Evolutionary conservation across 371 early-diverging fungal genomes (phyloP), one percentile per base, ranked within the genome.

Genomic region (Mortierella sp.): DNA sequence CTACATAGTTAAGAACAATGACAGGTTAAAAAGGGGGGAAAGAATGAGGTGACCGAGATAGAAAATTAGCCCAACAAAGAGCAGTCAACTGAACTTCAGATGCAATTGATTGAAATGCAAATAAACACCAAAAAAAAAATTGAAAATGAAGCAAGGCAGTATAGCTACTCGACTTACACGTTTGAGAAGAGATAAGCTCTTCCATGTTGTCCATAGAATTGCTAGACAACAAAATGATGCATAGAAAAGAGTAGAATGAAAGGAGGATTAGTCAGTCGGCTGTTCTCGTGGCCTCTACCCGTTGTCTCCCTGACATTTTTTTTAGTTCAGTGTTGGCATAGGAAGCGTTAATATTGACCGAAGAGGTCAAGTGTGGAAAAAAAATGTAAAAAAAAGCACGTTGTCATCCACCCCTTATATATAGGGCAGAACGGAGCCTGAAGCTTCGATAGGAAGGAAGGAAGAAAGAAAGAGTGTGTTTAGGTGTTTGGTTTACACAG

Each of bases 181-280:
- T 76, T 65, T 1, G 87, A 75, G 75, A 90, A 91, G 28, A 93
- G 83, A 76, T 86, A 91, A 0, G 93, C 93, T 61, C 82, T 84
- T 31, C 92, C 92, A 64, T 85, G 85, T 45, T 86, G 76, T 0
- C 92, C 93, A 67, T 86, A 88, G 61, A 93, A 93, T 23, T 84
- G 69, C 91, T 91, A 76, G 22, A 22, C 53, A 26, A 26, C 26
- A 26, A 53, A 9, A 56, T 29, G 32, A 40, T 31, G 26, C 19
- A 55, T 9, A 53, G 32, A 32, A 57, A 54, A 45, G 19, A 5
- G 29, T 13, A 4, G n/a, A 19, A 56, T 6, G n/a, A 32, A 56
- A 56, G n/a, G 13, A 56, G 23, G 51, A 23, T 51, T 51, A 28
- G 47, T 42, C 47, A 37, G 60, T 29, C 19, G 42, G 49, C 9